Base-by-base conservation (phyloP, 2,329 filamentous ascomycete species). In the Dactylonectria macrodidyma region DNA sequence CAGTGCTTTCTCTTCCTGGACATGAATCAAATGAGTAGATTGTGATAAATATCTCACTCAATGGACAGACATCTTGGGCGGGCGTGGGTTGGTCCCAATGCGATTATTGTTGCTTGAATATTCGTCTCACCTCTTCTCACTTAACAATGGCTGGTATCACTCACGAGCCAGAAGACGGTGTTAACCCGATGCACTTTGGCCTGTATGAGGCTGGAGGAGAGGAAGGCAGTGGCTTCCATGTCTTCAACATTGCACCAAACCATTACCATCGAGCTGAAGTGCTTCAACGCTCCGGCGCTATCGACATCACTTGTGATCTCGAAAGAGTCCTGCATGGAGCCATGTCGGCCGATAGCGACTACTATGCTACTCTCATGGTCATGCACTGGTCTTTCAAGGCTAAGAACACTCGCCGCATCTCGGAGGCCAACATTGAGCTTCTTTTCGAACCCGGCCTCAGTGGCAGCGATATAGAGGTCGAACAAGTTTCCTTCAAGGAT, bases 181-280 rank as follows among this genome's bases (percentile, higher is more conserved):
- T n/a, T 26, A 26, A 14, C 38, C 22, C 26, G 22, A 41, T 54
- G 14, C 30, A 54, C 19, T 4, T 62, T 19, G 59, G 48, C 30
- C 54, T 62, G 59, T 62, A 30, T 47, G 57, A 66, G 50, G 36
- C 36, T 38, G 36, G 36, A 38, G 36, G 41, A 36, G 44, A 64
- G 58, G 60, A 72, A 34, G 59, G 64, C 3, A 66, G 57, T 33
- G 62, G 56, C 3, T 73, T 73, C 22, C 68, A 56, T 22, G 56
- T 61, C 12, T 60, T 62, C 22, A 71, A 70, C 33, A n/a, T 59
- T 46, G 51, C 70, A 3, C 8, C 19, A 16, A 46, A 64, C 6
- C 70, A 58, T 3, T 70, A 70, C n/a, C 65, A 67, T 30, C 65
- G 65, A 30, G 55, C 60, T 3, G 60, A 67, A 26, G 60, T 67